Percentiles rank a stretch among this genome's conserved stretches.
phyloP scores from a whole-genome alignment of 106 monocot species.

The Dendrobium chrysotoxum region DNA sequence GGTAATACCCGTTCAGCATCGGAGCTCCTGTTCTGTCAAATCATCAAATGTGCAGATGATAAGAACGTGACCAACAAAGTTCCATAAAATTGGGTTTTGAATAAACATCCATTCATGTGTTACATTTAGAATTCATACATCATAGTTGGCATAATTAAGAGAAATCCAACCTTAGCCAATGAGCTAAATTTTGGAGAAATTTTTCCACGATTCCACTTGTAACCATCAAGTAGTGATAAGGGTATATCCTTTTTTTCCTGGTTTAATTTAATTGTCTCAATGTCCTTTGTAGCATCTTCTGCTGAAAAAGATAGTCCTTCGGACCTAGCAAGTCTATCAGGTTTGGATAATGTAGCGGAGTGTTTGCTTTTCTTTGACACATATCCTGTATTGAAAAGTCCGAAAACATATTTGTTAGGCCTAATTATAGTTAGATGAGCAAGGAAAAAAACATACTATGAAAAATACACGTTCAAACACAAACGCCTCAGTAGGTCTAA shows the following conservation, averaged over 20 bases:
- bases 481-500: background rate
- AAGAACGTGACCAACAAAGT: background rate
- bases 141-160: background rate
- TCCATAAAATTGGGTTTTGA: background rate
- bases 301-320: conserved; percentile 17
- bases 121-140: no score
- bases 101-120: background rate
- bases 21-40: conserved; percentile 37
- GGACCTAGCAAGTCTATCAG: conserved; percentile 23
- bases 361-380: conserved; percentile 24
- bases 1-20: conserved; percentile 29
- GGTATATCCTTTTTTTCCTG: conserved; percentile 11
- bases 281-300: conserved; percentile 19
- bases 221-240: conserved; percentile 19
- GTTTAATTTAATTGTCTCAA: conserved; percentile 16
- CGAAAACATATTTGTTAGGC: background rate
- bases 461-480: background rate
- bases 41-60: background rate
- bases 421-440: background rate
- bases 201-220: conserved; percentile 33
- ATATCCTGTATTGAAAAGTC: conserved; percentile 19
- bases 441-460: background rate
- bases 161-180: conserved; percentile 22
- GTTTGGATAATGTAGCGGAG: conserved; percentile 10
- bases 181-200: background rate